Evolutionary conservation across 148 eudicot genomes (phyloP).

Genomic region (Dianthus caryophyllus): DNA sequence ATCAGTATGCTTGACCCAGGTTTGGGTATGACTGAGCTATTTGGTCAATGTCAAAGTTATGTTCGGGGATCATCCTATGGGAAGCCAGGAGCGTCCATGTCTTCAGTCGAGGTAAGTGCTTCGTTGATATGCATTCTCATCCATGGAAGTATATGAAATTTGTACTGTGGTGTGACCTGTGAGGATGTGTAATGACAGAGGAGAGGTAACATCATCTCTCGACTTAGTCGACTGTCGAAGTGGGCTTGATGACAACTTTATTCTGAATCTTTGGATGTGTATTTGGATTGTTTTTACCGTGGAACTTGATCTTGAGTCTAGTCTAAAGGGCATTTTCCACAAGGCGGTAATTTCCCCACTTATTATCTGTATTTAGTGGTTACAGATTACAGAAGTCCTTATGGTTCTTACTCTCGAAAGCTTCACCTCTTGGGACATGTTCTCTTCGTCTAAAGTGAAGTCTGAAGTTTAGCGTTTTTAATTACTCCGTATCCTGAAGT

Average conservation of each 20-base stretch:
- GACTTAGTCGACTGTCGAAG: not conserved
- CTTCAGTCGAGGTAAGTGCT: constrained; percentile 46
- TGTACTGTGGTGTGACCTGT: not conserved
- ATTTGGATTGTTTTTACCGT: not conserved
- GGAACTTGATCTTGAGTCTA: not conserved
- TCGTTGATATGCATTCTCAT: not conserved
- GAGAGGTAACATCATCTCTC: not conserved
- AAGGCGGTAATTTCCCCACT: not conserved
- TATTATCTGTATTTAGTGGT: not conserved
- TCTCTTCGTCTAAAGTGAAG: not conserved
- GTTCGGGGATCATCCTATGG: constrained; percentile 37
- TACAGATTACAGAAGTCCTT: not conserved
- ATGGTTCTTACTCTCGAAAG: not conserved
- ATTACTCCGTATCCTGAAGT: no score
- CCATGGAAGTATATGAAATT: not conserved
- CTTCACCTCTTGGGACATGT: not conserved
- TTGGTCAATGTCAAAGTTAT: constrained; percentile 40
- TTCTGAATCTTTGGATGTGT: not conserved
- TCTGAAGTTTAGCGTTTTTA: not conserved
- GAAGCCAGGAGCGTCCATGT: constrained; percentile 32
- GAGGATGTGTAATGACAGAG: not conserved
- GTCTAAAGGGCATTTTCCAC: not conserved
- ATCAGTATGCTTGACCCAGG: constrained; percentile 43
- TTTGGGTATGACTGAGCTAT: constrained; percentile 43
- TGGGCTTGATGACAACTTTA: not conserved